Percentiles rank a stretch among this genome's conserved stretches.
Conservation (phyloP, 2,329 filamentous ascomycete species). For the Rugonectria rugulosa region DNA sequence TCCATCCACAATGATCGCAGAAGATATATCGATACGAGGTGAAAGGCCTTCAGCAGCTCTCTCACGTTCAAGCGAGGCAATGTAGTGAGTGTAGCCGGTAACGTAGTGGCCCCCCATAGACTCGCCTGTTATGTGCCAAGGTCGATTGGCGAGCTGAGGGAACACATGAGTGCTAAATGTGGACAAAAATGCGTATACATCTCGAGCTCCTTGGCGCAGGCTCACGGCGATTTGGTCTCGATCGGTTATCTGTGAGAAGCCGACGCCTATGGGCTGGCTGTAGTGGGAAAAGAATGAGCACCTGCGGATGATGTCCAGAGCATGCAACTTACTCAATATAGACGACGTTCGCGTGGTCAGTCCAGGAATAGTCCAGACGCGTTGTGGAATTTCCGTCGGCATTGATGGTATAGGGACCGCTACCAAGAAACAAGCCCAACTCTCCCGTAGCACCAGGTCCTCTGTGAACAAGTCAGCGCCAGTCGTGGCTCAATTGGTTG, state of each 20-base stretch:
- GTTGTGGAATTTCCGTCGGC: slow-evolving; percentile 25
- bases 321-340: slow-evolving; percentile 22
- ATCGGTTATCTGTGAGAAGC: slow-evolving; percentile 29
- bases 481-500: too few relatives aligned
- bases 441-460: slow-evolving; percentile 24
- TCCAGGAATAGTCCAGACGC: slow-evolving; percentile 24
- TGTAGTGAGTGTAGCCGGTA: slow-evolving; percentile 24
- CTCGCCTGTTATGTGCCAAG: slow-evolving; percentile 29
- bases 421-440: slow-evolving; percentile 28
- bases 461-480: neutral
- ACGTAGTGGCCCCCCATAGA: slow-evolving; percentile 33
- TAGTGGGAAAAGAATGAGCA: too few relatives aligned
- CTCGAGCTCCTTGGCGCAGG: slow-evolving; percentile 21
- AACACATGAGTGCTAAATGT: slow-evolving; percentile 20
- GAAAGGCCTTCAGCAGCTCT: neutral
- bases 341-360: slow-evolving; percentile 23
- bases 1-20: slow-evolving; percentile 24
- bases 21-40: slow-evolving; percentile 5
- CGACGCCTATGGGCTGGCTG: slow-evolving; percentile 27
- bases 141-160: slow-evolving; percentile 15
- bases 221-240: slow-evolving; percentile 20
- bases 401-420: slow-evolving; percentile 24
- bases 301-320: too few relatives aligned
- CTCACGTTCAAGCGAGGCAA: slow-evolving; percentile 10
- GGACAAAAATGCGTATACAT: slow-evolving; percentile 21